A percentile compares a stretch with the other conserved stretches of the same genome.
Evolutionary conservation across 2,329 filamentous ascomycete species (phyloP).

Genomic region (Xylariomycetidae sp.): DNA sequence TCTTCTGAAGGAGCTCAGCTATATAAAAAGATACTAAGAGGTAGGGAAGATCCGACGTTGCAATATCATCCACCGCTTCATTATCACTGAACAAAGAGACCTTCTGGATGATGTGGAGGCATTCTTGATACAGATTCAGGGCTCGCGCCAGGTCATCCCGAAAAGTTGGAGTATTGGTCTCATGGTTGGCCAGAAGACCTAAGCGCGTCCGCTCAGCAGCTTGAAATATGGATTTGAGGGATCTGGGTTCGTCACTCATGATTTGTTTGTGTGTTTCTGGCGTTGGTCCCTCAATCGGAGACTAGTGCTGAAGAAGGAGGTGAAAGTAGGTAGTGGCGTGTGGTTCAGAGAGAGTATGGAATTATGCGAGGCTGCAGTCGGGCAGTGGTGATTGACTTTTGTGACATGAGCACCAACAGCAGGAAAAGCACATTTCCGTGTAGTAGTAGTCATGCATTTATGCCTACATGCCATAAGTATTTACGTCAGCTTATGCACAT

Average conservation of each 20-base stretch:
- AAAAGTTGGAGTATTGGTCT: slow-evolving; percentile 62
- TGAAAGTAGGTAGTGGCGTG: too few species aligned
- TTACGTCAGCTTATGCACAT: too few species aligned
- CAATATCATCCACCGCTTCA: slow-evolving; percentile 80
- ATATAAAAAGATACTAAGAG: slow-evolving; percentile 73
- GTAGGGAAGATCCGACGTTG: slow-evolving; percentile 81
- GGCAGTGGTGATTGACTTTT: too few species aligned
- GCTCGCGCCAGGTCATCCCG: slow-evolving; percentile 62
- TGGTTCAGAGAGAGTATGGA: too few species aligned
- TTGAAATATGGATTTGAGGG: slow-evolving; percentile 45
- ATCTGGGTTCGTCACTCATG: slow-evolving; percentile 41
- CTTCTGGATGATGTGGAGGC: slow-evolving; percentile 62
- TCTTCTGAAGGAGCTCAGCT: slow-evolving; percentile 72
- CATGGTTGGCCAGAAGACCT: slow-evolving; percentile 58
- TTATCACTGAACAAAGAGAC: slow-evolving; percentile 87
- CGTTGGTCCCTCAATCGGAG: too few species aligned
- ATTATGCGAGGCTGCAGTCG: too few species aligned
- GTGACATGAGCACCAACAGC: too few species aligned
- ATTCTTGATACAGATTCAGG: slow-evolving; percentile 69
- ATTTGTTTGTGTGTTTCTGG: slow-evolving; percentile 3
- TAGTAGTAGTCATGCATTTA: too few species aligned
- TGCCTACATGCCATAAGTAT: too few species aligned
- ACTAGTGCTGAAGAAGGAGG: too few species aligned
- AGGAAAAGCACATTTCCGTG: too few species aligned
- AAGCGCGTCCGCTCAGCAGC: slow-evolving; percentile 47